phyloP scores from a whole-genome alignment of 495 filamentous ascomycete genomes.

The Aspergillus homomorphus region DNA sequence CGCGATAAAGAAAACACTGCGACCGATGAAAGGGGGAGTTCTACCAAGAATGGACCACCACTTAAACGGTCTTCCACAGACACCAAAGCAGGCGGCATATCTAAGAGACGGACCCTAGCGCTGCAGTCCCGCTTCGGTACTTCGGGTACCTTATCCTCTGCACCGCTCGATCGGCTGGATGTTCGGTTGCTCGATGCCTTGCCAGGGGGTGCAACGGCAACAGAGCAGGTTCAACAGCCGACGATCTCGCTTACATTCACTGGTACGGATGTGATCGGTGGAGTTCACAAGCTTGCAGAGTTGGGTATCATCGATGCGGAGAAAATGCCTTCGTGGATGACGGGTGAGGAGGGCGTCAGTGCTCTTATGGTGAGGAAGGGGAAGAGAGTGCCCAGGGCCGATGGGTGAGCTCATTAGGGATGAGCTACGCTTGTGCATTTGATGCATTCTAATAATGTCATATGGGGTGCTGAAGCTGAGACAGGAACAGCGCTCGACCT shows the following conservation, averaged over 20 bases:
- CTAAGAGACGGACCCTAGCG: constrained; percentile 55
- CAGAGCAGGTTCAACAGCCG: constrained; percentile 20
- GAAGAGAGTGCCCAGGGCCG: constrained; percentile 36
- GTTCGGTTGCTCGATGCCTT: constrained; percentile 33
- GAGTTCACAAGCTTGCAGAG: constrained; percentile 72
- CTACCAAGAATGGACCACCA: not conserved
- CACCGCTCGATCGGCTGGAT: constrained; percentile 32
- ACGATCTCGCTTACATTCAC: constrained; percentile 62
- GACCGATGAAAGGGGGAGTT: not conserved
- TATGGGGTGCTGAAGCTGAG: not conserved
- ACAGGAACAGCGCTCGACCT: not conserved
- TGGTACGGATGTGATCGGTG: constrained; percentile 77
- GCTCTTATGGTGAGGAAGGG: constrained; percentile 63
- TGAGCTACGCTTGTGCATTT: not conserved
- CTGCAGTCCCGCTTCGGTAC: constrained; percentile 51
- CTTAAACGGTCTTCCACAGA: constrained; percentile 9
- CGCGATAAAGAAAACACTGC: constrained; percentile 13
- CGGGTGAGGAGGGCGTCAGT: constrained; percentile 78
- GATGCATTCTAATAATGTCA: not conserved
- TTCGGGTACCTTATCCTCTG: constrained; percentile 28
- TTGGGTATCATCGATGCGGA: constrained; percentile 67
- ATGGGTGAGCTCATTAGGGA: constrained; percentile 12
- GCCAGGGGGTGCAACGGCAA: not conserved
- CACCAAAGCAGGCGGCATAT: constrained; percentile 44
- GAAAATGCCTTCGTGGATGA: constrained; percentile 87